Base-by-base conservation (phyloP, 2,329 filamentous ascomycete genomes). In the Fusarium staphyleae region DNA sequence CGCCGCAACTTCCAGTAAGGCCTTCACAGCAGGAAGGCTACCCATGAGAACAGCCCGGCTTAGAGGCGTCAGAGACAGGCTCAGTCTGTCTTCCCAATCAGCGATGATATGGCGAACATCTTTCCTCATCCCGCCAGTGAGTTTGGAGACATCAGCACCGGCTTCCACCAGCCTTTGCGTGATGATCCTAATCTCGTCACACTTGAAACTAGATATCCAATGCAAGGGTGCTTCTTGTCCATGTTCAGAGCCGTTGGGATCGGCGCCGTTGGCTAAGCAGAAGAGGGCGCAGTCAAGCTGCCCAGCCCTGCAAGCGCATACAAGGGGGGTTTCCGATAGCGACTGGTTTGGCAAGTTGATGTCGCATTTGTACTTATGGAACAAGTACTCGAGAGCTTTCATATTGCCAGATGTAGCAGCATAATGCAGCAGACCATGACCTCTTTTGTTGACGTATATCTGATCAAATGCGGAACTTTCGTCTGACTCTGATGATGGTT, bases 391-490 rank as follows among this genome's bases (percentile, higher is more conserved):
- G n/a, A 48, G 19, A 19, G 45, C 36, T 4, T 33, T 41, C 18
- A 34, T 28, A 5, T 48, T 34, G 3, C 29, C 45, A 8, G 33
- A 5, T 2, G 45, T 26, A 12, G 45, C 45, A 7, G 45, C 45
- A 5, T 41, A 41, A 14, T 48, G 45, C 5, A 48, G 29, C 15
- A 41, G 19, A 8, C 45, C 36, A 8, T 48, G 45, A 1, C 45
- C 45, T 9, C 45, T 22, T 14, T 34, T 9, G 19, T 48, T 48
- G 18, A 48, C 36, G n/a, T 41, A 48, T 14, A 48, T 48, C n/a
- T 41, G 22, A 35, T 48, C 45, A 11, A 48, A 48, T 4, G 26
- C 22, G 14, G 16, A 40, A 3, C 10, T 13, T 14, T 32, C 11
- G 9, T 13, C 26, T 13, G 34, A 11, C 11, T 33, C 19, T 14